phyloP scores from a whole-genome alignment of 2,329 filamentous ascomycete genomes.

The Ilyonectria sp. region DNA sequence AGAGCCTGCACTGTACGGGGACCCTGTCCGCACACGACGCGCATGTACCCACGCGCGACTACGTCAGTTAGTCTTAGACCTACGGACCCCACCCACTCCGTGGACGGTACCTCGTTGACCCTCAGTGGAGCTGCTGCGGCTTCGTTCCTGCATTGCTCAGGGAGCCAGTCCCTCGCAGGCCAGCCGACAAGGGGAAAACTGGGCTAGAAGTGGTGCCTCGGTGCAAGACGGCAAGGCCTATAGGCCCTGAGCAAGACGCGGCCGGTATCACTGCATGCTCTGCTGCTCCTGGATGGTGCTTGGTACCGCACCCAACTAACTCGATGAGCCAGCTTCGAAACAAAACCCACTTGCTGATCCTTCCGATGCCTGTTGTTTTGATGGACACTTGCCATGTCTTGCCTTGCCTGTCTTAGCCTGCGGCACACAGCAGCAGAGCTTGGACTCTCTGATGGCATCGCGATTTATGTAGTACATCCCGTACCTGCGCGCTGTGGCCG shows the following conservation, averaged over 20 bases:
- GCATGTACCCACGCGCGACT: conserved; percentile 28
- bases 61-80: conserved; percentile 36
- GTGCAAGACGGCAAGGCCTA: conserved; percentile 26
- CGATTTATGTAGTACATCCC: conserved; percentile 21
- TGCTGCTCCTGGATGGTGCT: conserved; percentile 23
- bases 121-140: conserved; percentile 40
- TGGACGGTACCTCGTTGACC: conserved; percentile 38
- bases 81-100: conserved; percentile 34
- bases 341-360: conserved; percentile 40
- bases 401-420: conserved; percentile 26
- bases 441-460: conserved; percentile 23
- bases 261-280: conserved; percentile 35
- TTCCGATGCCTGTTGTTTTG: conserved; percentile 32
- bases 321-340: conserved; percentile 37
- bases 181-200: conserved; percentile 34
- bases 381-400: conserved; percentile 29
- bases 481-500: conserved; percentile 22
- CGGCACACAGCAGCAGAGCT: conserved; percentile 29
- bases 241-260: conserved; percentile 37
- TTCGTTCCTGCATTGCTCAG: conserved; percentile 50
- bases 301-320: conserved; percentile 26
- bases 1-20: conserved; percentile 26
- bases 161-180: conserved; percentile 36
- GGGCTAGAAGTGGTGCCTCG: conserved; percentile 37
- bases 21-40: conserved; percentile 24